Conservation (phyloP, 2,329 filamentous ascomycete species). For the Diplocarpon rosae region DNA sequence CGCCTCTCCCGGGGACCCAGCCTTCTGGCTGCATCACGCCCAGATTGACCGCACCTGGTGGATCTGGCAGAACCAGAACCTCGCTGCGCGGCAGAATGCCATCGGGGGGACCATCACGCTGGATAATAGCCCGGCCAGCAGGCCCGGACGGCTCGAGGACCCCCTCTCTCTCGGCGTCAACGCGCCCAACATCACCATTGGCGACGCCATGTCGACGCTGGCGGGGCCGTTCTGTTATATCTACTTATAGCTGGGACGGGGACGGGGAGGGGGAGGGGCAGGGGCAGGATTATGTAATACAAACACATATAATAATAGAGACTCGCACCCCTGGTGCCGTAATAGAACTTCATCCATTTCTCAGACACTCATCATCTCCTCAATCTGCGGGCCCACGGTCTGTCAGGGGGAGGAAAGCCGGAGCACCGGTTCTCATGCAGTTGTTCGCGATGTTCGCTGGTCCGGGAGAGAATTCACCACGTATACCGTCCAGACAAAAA, state of each 20-base stretch:
- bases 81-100: slow-evolving; percentile 22
- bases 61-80: slow-evolving; percentile 38
- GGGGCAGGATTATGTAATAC: no score
- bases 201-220: slow-evolving; percentile 32
- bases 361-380: no score
- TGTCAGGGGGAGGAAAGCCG: no score
- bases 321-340: no score
- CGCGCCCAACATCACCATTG: slow-evolving; percentile 23
- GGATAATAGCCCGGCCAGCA: slow-evolving; percentile 31
- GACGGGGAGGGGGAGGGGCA: no score
- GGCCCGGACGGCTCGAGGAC: slow-evolving; percentile 34
- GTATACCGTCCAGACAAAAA: no score
- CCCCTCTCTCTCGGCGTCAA: slow-evolving; percentile 25
- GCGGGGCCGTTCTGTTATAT: slow-evolving; percentile 36
- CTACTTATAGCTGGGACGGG: slow-evolving; percentile 23
- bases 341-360: no score
- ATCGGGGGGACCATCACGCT: slow-evolving; percentile 33
- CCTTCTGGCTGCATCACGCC: slow-evolving; percentile 36
- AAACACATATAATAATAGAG: no score
- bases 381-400: no score
- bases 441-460: no score
- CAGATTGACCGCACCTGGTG: slow-evolving; percentile 37
- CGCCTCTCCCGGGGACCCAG: slow-evolving; percentile 35
- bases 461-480: no score
- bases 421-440: no score